A percentile compares a stretch with the other conserved stretches of the same genome.
These are phyloP conservation scores for Eucommia ulmoides DNA, from an alignment of 257 asterid genomes.

Conservation along the genomic window DNA sequence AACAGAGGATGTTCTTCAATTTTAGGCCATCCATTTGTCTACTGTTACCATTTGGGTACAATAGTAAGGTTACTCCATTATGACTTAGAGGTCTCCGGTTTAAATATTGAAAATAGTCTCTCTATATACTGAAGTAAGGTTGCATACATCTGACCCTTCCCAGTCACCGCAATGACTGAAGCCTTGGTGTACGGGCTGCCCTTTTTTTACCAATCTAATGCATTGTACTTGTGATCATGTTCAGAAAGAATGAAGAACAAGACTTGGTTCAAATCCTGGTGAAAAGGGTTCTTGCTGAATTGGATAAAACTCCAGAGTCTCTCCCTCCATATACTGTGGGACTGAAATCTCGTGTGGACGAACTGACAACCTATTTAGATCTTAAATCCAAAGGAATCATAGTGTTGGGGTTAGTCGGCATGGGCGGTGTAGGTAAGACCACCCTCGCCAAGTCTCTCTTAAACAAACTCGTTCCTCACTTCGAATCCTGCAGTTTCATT, in stretches of 20 bases:
- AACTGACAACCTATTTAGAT: conserved; percentile 6
- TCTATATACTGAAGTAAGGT: too few relatives aligned
- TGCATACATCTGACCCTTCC: too few relatives aligned
- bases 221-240: neutral
- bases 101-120: too few relatives aligned
- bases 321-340: conserved; percentile 25
- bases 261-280: conserved; percentile 14
- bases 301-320: conserved; percentile 19
- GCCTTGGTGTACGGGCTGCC: neutral
- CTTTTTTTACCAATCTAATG: neutral
- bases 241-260: conserved; percentile 10
- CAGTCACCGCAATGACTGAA: too few relatives aligned
- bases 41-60: neutral
- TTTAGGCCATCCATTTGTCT: neutral
- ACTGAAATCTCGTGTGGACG: conserved; percentile 8
- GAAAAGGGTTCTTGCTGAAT: conserved; percentile 10
- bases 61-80: too few relatives aligned
- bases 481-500: too few relatives aligned
- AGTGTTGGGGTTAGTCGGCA: too few relatives aligned
- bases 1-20: neutral
- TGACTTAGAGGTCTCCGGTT: too few relatives aligned
- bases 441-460: too few relatives aligned
- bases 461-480: too few relatives aligned
- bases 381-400: conserved; percentile 7
- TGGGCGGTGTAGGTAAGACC: too few relatives aligned